Conservation (phyloP, 1,284 basidiomycete species). For the Rhizoctonia solani region DNA sequence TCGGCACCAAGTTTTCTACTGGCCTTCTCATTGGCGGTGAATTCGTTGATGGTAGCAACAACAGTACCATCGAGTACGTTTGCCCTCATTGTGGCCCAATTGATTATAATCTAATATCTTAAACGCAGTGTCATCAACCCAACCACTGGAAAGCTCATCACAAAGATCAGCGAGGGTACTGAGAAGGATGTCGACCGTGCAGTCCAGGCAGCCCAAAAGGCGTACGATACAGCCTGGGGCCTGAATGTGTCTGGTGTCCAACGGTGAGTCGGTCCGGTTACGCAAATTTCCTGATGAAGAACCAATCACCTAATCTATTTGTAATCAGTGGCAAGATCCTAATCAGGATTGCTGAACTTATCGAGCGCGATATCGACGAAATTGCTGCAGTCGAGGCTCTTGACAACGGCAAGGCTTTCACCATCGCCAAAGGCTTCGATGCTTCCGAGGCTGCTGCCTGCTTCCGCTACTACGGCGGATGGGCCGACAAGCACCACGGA, state of each 20-base stretch:
- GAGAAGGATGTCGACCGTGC: conserved; percentile 75
- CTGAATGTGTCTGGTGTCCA: conserved; percentile 49
- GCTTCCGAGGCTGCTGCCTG: conserved; percentile 66
- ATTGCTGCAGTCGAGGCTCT: conserved; percentile 79
- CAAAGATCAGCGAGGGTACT: conserved; percentile 68
- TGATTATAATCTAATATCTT: conserved; percentile 10
- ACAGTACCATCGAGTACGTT: conserved; percentile 67
- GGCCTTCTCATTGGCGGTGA: conserved; percentile 85
- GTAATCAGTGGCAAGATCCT: conserved; percentile 60
- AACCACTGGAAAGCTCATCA: conserved; percentile 72
- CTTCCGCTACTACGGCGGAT: conserved; percentile 57
- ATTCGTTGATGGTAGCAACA: conserved; percentile 71
- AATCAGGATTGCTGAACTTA: conserved; percentile 71
- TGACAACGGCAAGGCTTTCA: conserved; percentile 83
- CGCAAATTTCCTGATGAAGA: background rate
- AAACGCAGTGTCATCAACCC: conserved; percentile 74
- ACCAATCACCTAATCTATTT: background rate
- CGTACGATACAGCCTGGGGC: conserved; percentile 78
- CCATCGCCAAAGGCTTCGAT: conserved; percentile 73
- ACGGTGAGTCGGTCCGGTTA: conserved; percentile 15
- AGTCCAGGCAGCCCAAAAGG: conserved; percentile 75
- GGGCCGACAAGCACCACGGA: conserved; percentile 79
- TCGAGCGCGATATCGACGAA: conserved; percentile 73
- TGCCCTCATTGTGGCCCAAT: background rate
- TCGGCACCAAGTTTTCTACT: conserved; percentile 54